Conservation (phyloP, 768 basidiomycete species). For the Russula earlei region DNA sequence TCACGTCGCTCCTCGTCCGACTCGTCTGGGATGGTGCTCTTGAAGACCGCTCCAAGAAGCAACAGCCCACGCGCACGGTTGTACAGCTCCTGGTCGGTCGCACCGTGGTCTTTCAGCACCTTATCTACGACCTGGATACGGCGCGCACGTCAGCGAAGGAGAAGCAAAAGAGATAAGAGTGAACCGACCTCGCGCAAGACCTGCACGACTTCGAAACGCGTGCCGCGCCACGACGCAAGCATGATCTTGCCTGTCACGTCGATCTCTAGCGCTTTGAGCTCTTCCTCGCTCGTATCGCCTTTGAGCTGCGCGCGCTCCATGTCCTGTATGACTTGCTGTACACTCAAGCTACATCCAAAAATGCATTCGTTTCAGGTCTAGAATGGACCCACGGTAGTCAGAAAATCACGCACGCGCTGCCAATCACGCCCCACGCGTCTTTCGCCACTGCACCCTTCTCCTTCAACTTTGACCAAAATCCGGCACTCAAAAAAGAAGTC, state of each 20-base stretch:
- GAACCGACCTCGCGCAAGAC: slow-evolving; percentile 61
- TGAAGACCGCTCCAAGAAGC: slow-evolving; percentile 85
- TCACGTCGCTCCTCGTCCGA: slow-evolving; percentile 91
- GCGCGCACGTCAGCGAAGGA: slow-evolving; percentile 6
- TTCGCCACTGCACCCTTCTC: slow-evolving; percentile 91
- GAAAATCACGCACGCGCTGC: slow-evolving; percentile 67
- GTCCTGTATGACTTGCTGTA: slow-evolving; percentile 76
- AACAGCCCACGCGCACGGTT: slow-evolving; percentile 88
- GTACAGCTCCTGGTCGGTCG: slow-evolving; percentile 58
- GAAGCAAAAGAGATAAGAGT: slow-evolving; percentile 1
- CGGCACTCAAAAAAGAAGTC: slow-evolving; percentile 34
- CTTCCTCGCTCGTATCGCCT: slow-evolving; percentile 82
- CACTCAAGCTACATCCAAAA: slow-evolving; percentile 43
- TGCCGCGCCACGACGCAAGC: slow-evolving; percentile 96
- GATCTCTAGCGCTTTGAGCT: slow-evolving; percentile 77
- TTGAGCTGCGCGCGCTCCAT: slow-evolving; percentile 86
- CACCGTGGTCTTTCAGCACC: slow-evolving; percentile 72
- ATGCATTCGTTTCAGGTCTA: background rate
- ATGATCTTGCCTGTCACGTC: slow-evolving; percentile 94
- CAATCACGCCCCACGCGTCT: slow-evolving; percentile 94
- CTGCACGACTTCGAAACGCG: slow-evolving; percentile 87
- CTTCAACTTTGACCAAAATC: slow-evolving; percentile 89
- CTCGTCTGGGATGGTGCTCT: slow-evolving; percentile 74
- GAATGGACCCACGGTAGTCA: background rate
- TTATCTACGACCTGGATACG: slow-evolving; percentile 59